Conservation (phyloP, 768 basidiomycete species). For the Mycena galopus region DNA sequence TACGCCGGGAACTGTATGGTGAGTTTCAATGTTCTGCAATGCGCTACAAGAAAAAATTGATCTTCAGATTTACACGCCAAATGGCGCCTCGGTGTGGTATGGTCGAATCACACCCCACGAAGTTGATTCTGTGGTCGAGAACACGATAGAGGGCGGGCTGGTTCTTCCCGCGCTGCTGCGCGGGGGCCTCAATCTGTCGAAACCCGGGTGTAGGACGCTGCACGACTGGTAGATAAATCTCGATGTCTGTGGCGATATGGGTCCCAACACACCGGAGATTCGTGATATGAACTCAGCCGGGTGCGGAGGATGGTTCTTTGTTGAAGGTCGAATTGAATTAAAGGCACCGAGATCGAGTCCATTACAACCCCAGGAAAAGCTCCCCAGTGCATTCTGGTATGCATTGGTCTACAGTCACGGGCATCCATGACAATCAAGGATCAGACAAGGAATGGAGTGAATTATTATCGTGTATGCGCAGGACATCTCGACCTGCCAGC, state of each 20-base stretch:
- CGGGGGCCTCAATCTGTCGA: slow-evolving; percentile 84
- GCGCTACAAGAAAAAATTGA: background rate
- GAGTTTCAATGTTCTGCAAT: background rate
- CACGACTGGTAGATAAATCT: slow-evolving; percentile 73
- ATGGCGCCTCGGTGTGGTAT: slow-evolving; percentile 91
- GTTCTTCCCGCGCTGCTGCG: slow-evolving; percentile 90
- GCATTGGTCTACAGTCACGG: too few relatives aligned
- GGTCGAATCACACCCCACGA: slow-evolving; percentile 95
- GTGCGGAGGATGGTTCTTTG: too few relatives aligned
- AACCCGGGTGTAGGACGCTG: slow-evolving; percentile 74
- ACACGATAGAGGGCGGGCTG: slow-evolving; percentile 88
- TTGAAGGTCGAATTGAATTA: too few relatives aligned
- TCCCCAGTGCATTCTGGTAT: too few relatives aligned
- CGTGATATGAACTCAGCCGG: too few relatives aligned
- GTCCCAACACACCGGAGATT: too few relatives aligned
- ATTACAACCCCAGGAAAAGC: too few relatives aligned
- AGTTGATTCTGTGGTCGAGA: slow-evolving; percentile 85
- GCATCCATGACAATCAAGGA: too few relatives aligned
- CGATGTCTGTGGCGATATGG: too few relatives aligned
- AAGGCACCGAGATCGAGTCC: too few relatives aligned
- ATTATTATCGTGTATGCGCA: background rate
- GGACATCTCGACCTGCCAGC: slow-evolving; percentile 1
- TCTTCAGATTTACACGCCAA: slow-evolving; percentile 85
- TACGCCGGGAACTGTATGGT: slow-evolving; percentile 79
- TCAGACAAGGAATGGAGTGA: too few relatives aligned